Evolutionary conservation across 345 rosid species (phyloP).

Genomic region (Theobroma cacao): DNA sequence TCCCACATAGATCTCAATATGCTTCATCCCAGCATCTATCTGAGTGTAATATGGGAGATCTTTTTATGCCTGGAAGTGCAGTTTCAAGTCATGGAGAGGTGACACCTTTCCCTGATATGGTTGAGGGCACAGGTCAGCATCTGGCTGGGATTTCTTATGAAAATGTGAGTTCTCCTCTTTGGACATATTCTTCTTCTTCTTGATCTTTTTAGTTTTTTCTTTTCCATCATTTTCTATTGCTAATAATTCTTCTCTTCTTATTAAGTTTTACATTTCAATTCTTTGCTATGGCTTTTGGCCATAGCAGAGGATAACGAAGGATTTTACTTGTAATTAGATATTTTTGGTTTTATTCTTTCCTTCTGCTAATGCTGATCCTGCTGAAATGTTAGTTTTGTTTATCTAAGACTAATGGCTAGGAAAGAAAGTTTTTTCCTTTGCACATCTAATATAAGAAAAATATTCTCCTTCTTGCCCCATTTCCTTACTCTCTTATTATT

Average conservation of each 20-base stretch:
- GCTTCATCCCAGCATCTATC: constrained; percentile 7
- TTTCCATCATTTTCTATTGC: neutral
- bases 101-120: constrained; percentile 33
- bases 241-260: neutral
- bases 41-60: constrained; percentile 30
- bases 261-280: neutral
- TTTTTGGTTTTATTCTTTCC: neutral
- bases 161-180: constrained; percentile 38
- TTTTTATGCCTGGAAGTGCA: constrained; percentile 35
- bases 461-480: neutral
- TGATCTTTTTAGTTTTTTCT: constrained; percentile 33
- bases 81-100: constrained; percentile 44
- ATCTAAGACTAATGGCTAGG: neutral
- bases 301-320: neutral
- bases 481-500: neutral
- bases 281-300: neutral
- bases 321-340: neutral
- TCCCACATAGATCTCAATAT: constrained; percentile 23
- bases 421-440: neutral
- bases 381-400: neutral
- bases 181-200: constrained; percentile 43
- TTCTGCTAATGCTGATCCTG: neutral
- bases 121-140: constrained; percentile 17
- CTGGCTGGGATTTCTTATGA: constrained; percentile 29
- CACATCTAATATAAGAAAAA: neutral